Base-by-base conservation (phyloP, 179 eudicot species). In the Dionaea muscipula region DNA sequence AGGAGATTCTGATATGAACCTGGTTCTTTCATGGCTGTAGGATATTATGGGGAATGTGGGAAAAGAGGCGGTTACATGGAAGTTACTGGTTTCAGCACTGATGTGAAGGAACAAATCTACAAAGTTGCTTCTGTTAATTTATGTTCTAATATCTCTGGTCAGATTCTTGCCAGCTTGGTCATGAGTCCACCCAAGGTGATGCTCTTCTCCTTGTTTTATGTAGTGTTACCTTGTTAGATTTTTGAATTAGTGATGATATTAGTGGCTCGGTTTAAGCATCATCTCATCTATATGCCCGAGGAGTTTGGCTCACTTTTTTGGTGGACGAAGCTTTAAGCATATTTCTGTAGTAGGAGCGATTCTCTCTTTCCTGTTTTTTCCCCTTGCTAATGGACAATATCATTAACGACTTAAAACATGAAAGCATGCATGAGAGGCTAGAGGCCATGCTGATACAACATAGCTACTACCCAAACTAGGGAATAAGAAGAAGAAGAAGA, bases 31-130 rank as follows among this genome's bases (percentile, higher is more conserved):
- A 11, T 60, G 51, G 47, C 25, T 45, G 36, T 66, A 91, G 98
- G 98, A 16, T 91, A 82, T 64, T 73, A 91, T 49, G 98, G 98
- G 43, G 98, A 91, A 70, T 91, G 98, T 63, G 98, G 96, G 28
- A 91, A 87, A 73, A 64, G 96, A 74, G 96, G 98, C 70, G 94
- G 98, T 57, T 91, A 87, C 70, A 91, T 91, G 96, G 98, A 91
- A 64, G 75, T 91, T 21, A 82, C 95, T 47, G 98, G 96, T 47
- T 91, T 91, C 64, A 63, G 83, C 71, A 59, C 88, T 4, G 89
- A 84, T 47, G 57, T 87, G 33, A 81, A 83, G 75, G 96, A 91
- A 61, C 98, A 91, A 62, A 81, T 87, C 23, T 91, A 91, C 81
- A 91, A 91, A 73, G 74, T 91, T 27, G 94, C 98, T 44, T 87